Conservation (phyloP, 148 eudicot species). For the Nepenthes gracilis region DNA sequence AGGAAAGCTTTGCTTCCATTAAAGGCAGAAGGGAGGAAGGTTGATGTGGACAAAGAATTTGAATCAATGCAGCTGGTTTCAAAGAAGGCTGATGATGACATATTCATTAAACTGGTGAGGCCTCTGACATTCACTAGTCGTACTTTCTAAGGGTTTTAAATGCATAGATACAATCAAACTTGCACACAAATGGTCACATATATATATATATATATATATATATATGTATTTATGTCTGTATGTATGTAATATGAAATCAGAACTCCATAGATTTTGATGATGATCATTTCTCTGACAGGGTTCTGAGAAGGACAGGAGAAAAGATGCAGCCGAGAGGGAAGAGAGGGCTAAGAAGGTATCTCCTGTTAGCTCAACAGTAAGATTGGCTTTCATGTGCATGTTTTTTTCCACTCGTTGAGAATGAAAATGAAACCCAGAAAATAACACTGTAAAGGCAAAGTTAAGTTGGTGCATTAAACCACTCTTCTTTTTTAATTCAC, state of each 20-base stretch:
- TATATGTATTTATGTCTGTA: too few relatives aligned
- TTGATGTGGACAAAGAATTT: slow-evolving; percentile 39
- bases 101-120: slow-evolving; percentile 60
- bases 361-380: background rate
- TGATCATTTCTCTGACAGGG: slow-evolving; percentile 20
- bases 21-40: slow-evolving; percentile 71
- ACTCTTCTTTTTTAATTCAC: too few relatives aligned
- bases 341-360: slow-evolving; percentile 51
- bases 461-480: too few relatives aligned
- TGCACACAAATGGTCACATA: background rate
- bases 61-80: slow-evolving; percentile 58
- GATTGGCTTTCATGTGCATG: background rate
- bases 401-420: background rate
- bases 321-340: slow-evolving; percentile 49
- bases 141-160: too few relatives aligned
- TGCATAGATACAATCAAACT: too few relatives aligned
- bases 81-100: slow-evolving; percentile 46
- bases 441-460: background rate
- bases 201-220: background rate
- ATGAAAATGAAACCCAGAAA: background rate
- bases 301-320: slow-evolving; percentile 43
- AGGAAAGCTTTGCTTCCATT: slow-evolving; percentile 54
- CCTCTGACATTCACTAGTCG: too few relatives aligned
- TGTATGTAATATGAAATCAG: too few relatives aligned
- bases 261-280: too few relatives aligned